Base-by-base conservation (phyloP, 106 monocot species). In the Platanthera zijinensis region DNA sequence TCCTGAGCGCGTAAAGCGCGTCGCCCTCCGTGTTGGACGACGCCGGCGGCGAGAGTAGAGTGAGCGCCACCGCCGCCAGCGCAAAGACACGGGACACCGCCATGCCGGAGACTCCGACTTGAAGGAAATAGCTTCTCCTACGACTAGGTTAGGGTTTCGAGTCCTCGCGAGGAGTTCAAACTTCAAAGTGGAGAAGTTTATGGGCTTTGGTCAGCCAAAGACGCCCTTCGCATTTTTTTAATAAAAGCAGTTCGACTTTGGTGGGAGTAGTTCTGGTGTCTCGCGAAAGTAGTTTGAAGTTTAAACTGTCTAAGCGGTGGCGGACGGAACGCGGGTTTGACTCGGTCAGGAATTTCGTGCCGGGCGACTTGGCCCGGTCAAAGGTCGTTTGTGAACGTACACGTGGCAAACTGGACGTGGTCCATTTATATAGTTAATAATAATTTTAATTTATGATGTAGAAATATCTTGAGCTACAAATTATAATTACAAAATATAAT, bases 11-110 rank as follows among this genome's bases (percentile, higher is more conserved):
- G 85, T 80, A 89, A 12, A 92, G 88, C 30, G 92, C 95, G 80
- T 95, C 95, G 6, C 89, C 95, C 83, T 95, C 95, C 12, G 88
- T 83, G 84, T 95, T 95, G 39, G 83, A 80, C 8, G 83, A 71
- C 15, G 71, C 84, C 45, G 78, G 18, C 21, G 76, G 57, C 9
- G 70, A 50, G 45, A 85, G 72, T 28, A 75, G 21, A 12, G 49
- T 11, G 10, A 72, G 72, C 46, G 17, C 22, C 18, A 25, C 72
- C 50, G 51, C 19, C 8, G 51, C 72, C 50, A 72, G 50, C 18
- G 72, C 72, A 17, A 72, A 5, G 21, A 13, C 46, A 51, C 72
- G 50, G 51, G 14, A 1, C 0, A 51, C 22, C 10, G 21, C 8
- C 50, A 5, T 22, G 9, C 6, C 18, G n/a, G 51, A 51, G 49